Conservation (phyloP, 768 basidiomycete genomes). For the Termitomyces sp. region DNA sequence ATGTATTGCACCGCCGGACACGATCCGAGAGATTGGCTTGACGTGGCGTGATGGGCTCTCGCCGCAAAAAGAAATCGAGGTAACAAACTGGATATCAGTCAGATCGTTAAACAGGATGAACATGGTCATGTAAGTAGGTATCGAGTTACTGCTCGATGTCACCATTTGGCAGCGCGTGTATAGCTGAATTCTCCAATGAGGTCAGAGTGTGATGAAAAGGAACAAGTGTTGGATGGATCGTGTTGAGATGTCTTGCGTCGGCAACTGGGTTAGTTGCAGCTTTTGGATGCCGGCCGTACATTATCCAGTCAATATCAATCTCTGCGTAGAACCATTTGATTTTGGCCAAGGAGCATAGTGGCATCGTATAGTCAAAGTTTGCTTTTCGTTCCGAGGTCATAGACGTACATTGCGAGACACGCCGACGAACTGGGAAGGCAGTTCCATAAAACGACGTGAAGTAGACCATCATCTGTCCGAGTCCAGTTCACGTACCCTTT, state of each 20-base stretch:
- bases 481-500: too few relatives aligned
- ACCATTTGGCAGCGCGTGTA: neutral
- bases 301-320: neutral
- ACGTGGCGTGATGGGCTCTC: neutral
- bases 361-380: neutral
- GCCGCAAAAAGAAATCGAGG: neutral
- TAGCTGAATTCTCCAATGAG: too few relatives aligned
- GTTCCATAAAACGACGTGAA: neutral
- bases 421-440: neutral
- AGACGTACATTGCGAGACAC: neutral
- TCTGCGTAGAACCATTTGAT: neutral
- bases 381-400: neutral
- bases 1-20: neutral
- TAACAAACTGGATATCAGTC: neutral
- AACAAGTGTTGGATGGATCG: neutral
- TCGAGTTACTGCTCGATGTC: neutral
- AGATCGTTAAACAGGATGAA: neutral
- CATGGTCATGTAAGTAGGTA: neutral
- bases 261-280: neutral
- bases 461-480: too few relatives aligned
- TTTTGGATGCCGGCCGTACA: too few relatives aligned
- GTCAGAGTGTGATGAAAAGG: neutral
- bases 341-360: neutral
- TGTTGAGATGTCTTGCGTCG: neutral
- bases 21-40: neutral